Evolutionary conservation across 495 filamentous ascomycete species (phyloP).

Genomic region (Penicillium subrubescens): DNA sequence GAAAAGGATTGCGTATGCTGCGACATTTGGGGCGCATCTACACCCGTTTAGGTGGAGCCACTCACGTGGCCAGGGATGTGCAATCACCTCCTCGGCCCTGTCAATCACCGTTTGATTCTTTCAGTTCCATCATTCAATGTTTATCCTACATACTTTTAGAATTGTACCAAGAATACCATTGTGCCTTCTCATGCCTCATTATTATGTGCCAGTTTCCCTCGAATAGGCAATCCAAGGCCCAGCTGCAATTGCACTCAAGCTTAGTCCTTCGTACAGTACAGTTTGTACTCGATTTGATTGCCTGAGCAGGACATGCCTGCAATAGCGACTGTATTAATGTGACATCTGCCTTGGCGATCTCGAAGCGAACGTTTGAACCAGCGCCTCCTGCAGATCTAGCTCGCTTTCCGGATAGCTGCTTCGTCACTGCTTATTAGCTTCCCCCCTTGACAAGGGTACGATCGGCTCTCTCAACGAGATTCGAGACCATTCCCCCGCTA

Average conservation of each 20-base stretch:
- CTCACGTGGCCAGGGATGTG: constrained; percentile 20
- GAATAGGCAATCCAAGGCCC: background rate
- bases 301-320: background rate
- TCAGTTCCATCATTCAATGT: background rate
- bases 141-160: background rate
- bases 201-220: background rate
- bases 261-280: background rate
- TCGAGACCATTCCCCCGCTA: background rate
- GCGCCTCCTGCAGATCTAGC: background rate
- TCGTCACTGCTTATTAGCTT: background rate
- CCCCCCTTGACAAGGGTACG: background rate
- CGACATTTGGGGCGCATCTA: constrained; percentile 6
- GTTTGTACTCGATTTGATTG: background rate
- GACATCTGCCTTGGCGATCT: background rate
- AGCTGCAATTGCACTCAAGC: background rate
- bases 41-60: constrained; percentile 16
- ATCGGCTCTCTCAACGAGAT: background rate
- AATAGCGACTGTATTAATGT: background rate
- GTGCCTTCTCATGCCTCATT: background rate
- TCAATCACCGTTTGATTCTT: background rate
- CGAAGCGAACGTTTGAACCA: background rate
- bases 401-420: background rate
- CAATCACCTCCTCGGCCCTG: background rate
- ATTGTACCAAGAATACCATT: background rate
- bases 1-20: constrained; percentile 20